Conservation (phyloP, 2,329 filamentous ascomycete genomes). For the Aspergillus alliaceus region DNA sequence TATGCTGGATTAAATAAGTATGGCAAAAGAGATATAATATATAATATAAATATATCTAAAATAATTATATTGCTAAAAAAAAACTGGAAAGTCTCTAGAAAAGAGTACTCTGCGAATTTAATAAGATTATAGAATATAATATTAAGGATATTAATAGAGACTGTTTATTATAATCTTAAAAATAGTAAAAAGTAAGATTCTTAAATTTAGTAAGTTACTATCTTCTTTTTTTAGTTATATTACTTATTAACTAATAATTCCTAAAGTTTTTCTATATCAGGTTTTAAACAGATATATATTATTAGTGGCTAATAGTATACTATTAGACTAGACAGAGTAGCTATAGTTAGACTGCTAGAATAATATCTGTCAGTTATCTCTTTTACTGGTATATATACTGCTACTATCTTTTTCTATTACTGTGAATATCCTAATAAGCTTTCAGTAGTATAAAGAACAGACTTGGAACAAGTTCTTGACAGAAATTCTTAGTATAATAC, state of each 20-base stretch:
- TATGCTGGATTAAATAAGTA: neutral
- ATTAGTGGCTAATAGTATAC: neutral
- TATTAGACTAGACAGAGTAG: neutral
- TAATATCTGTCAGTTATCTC: constrained; percentile 1
- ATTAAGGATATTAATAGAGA: neutral
- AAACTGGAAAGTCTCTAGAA: neutral
- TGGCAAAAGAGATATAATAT: neutral
- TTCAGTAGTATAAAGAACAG: constrained; percentile 10
- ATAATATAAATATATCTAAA: neutral
- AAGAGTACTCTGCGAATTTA: neutral
- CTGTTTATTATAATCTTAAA: constrained; percentile 1
- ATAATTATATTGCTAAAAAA: constrained; percentile 5
- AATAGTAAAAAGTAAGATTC: neutral
- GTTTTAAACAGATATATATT: neutral
- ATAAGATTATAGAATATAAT: constrained; percentile 1
- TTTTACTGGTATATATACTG: constrained; percentile 2
- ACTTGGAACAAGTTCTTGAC: constrained; percentile 9
- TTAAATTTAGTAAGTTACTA: constrained; percentile 1
- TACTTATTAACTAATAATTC: neutral
- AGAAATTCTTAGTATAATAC: constrained; percentile 12
- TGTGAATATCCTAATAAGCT: neutral
- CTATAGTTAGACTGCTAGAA: neutral
- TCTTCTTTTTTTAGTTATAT: neutral
- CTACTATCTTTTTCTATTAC: neutral
- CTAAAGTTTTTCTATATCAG: neutral